A percentile compares a stretch with the other conserved stretches of the same genome.
Evolutionary conservation across 148 eudicot genomes (phyloP).

Genomic region (Linanthus parryae): DNA sequence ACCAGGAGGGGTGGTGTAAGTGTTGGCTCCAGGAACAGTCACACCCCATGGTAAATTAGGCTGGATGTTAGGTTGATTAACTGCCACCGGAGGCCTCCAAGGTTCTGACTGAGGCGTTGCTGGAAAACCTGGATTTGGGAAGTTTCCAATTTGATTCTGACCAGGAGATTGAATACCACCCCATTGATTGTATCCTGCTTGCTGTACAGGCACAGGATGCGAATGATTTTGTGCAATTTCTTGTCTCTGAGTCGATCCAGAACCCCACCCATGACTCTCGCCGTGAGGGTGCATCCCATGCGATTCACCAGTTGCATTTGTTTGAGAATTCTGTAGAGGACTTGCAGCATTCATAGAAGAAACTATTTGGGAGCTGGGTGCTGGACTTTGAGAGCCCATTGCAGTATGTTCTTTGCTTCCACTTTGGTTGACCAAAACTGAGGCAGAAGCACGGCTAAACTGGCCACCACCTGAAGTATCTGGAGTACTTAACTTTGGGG

Average conservation of each 20-base stretch:
- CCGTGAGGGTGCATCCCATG: constrained; percentile 7
- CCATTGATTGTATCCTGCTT: constrained; percentile 53
- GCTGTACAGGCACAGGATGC: constrained; percentile 31
- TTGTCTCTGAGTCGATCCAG: constrained; percentile 18
- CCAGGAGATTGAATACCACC: constrained; percentile 30
- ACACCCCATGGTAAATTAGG: constrained; percentile 52
- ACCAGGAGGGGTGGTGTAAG: constrained; percentile 5
- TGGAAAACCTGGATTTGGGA: constrained; percentile 32
- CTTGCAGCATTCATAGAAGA: constrained; percentile 11
- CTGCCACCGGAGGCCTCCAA: constrained; percentile 42
- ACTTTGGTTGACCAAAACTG: constrained; percentile 21
- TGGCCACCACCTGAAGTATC: constrained; percentile 21
- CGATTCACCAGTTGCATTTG: constrained; percentile 7
- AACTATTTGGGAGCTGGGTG: constrained; percentile 10
- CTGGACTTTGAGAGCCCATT: constrained; percentile 20
- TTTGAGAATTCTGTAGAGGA: constrained; percentile 10
- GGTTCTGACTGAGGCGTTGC: constrained; percentile 27
- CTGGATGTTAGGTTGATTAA: constrained; percentile 23
- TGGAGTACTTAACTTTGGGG: constrained; percentile 43
- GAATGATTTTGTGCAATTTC: constrained; percentile 32
- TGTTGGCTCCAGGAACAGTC: constrained; percentile 12
- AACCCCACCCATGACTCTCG: constrained; percentile 33
- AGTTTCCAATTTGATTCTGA: constrained; percentile 43
- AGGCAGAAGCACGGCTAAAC: constrained; percentile 14
- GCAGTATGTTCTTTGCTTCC: constrained; percentile 29